These are phyloP conservation scores for Podaxis pistillaris DNA, from an alignment of 768 basidiomycete species.

Conservation along the genomic window DNA sequence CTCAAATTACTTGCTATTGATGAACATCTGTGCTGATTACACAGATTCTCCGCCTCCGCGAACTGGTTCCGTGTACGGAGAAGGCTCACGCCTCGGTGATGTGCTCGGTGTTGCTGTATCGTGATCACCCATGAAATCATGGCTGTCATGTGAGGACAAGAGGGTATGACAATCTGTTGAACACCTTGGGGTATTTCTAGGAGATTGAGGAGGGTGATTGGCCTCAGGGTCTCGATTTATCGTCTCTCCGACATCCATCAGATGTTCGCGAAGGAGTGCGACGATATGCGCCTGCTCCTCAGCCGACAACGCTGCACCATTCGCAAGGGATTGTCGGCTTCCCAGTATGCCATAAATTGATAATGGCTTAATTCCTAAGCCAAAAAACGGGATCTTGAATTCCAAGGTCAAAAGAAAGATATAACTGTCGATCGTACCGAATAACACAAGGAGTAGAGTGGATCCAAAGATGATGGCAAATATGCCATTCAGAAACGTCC, in stretches of 20 bases:
- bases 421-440: background rate
- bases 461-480: constrained; percentile 14
- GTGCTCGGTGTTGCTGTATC: too few species aligned
- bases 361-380: constrained; percentile 3
- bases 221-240: background rate
- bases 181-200: too few species aligned
- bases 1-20: too few species aligned
- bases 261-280: background rate
- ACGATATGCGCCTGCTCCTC: background rate
- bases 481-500: constrained; percentile 10
- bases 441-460: background rate
- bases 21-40: too few species aligned
- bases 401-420: background rate
- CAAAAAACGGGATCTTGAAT: background rate
- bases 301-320: background rate
- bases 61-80: too few species aligned
- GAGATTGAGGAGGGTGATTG: too few species aligned
- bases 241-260: background rate
- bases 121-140: too few species aligned
- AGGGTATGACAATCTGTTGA: too few species aligned
- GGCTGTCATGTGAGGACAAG: too few species aligned
- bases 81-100: too few species aligned
- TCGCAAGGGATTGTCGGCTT: background rate
- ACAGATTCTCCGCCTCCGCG: too few species aligned
- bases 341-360: background rate